These are phyloP conservation scores for Trametes cinnabarina DNA, from an alignment of 768 basidiomycete species.

Conservation along the genomic window DNA sequence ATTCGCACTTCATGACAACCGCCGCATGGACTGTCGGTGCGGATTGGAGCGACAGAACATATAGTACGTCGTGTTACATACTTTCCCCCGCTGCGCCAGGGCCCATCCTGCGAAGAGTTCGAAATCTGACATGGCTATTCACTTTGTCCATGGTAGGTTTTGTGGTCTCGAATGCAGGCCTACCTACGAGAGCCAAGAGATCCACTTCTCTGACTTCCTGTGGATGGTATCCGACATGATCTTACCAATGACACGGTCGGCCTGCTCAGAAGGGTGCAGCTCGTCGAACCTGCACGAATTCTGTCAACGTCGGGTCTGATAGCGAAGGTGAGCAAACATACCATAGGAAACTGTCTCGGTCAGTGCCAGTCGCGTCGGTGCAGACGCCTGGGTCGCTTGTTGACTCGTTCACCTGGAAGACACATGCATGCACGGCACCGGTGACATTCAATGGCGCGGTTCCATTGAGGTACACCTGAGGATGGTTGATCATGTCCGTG, in stretches of 20 bases:
- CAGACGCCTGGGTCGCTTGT: conserved; percentile 31
- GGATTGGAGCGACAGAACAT: too few relatives aligned
- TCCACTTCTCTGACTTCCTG: conserved; percentile 44
- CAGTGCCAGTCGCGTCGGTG: conserved; percentile 41
- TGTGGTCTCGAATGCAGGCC: background rate
- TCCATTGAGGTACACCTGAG: conserved; percentile 56
- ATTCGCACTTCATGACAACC: too few relatives aligned
- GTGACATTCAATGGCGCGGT: conserved; percentile 61
- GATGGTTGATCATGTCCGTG: conserved; percentile 53
- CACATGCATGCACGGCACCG: conserved; percentile 48
- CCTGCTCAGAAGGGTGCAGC: conserved; percentile 60
- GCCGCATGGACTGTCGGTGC: too few relatives aligned
- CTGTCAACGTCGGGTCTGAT: background rate
- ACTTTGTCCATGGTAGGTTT: too few relatives aligned
- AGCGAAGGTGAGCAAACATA: background rate
- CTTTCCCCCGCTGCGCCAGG: too few relatives aligned
- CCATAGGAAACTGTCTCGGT: conserved; percentile 61
- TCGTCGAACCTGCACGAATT: conserved; percentile 44
- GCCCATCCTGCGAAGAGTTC: too few relatives aligned
- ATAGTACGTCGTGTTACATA: too few relatives aligned
- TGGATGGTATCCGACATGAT: conserved; percentile 48
- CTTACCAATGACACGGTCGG: conserved; percentile 50
- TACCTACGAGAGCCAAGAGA: conserved; percentile 42
- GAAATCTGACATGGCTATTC: too few relatives aligned
- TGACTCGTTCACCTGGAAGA: conserved; percentile 38